A percentile compares a stretch with the other conserved stretches of the same genome.
These are phyloP conservation scores for Rosa multiflora DNA, from an alignment of 306 rosid genomes.

Conservation along the genomic window DNA sequence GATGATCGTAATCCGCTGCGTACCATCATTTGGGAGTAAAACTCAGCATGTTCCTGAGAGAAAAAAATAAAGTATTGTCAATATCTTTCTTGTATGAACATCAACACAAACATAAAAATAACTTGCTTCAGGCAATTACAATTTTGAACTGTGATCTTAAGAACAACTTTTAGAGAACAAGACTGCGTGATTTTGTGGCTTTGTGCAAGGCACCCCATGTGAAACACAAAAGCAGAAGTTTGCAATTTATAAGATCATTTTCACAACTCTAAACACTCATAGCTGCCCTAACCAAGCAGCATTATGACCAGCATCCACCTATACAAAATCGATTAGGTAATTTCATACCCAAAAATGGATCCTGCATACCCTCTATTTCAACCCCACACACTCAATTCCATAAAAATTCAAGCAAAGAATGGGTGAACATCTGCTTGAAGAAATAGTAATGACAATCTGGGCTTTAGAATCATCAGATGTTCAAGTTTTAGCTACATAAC, in stretches of 20 bases:
- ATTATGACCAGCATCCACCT: background rate
- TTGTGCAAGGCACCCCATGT: background rate
- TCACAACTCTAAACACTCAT: background rate
- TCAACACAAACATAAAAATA: background rate
- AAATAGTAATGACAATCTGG: background rate
- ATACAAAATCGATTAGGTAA: background rate
- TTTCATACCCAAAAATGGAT: background rate
- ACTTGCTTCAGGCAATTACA: background rate
- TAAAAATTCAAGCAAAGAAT: background rate
- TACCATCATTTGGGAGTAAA: conserved; percentile 23
- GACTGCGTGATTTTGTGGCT: background rate
- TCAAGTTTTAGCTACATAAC: background rate
- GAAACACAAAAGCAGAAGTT: background rate
- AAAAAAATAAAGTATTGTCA: background rate
- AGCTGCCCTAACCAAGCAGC: background rate
- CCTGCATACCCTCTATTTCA: background rate
- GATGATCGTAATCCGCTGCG: conserved; percentile 17
- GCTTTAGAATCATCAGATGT: background rate
- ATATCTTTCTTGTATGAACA: background rate
- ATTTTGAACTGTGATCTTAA: background rate
- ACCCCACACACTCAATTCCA: background rate
- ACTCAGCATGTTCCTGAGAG: conserved; percentile 21
- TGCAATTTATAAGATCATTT: background rate
- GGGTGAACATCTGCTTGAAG: background rate
- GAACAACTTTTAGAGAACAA: background rate